Percentiles rank a stretch among this genome's conserved stretches.
phyloP scores from a whole-genome alignment of 108 stramenopile genomes.

The Nitzschia sp. region DNA sequence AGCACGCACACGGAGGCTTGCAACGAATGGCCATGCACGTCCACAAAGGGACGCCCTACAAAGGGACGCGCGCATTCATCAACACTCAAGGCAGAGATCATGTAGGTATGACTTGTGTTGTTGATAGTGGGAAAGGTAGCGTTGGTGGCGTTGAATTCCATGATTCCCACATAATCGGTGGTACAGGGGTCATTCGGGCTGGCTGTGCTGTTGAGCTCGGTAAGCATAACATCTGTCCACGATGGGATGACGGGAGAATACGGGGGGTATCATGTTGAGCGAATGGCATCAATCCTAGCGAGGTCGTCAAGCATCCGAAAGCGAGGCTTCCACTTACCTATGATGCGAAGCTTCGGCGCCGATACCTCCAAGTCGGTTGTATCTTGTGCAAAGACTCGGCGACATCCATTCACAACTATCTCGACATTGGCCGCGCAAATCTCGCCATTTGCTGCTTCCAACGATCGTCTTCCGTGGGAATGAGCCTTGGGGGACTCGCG shows the following conservation, averaged over 20 bases:
- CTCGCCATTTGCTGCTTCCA: too few species aligned
- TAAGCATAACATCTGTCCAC: too few species aligned
- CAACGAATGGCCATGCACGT: slow-evolving; percentile 37
- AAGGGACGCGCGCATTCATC: slow-evolving; percentile 17
- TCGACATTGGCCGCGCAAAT: slow-evolving; percentile 6
- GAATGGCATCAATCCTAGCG: neutral
- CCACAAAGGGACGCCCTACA: slow-evolving; percentile 54
- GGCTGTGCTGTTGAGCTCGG: neutral
- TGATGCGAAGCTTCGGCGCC: neutral
- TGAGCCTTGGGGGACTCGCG: too few species aligned
- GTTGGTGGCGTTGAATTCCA: neutral
- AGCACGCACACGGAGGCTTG: slow-evolving; percentile 34
- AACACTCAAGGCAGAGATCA: neutral
- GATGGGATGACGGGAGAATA: neutral
- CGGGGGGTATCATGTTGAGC: neutral
- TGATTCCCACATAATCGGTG: neutral
- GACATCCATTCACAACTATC: slow-evolving; percentile 2
- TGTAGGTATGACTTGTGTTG: neutral
- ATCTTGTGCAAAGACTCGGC: neutral
- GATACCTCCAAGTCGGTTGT: neutral
- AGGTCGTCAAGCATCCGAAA: neutral
- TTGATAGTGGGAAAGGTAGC: neutral
- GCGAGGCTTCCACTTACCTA: neutral
- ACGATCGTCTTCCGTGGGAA: too few species aligned
- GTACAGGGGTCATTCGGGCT: neutral